A percentile compares a stretch with the other conserved stretches of the same genome.
These are phyloP conservation scores for Wickerhamiella shivajii DNA, from an alignment of 805 yeast species.

Conservation along the genomic window DNA sequence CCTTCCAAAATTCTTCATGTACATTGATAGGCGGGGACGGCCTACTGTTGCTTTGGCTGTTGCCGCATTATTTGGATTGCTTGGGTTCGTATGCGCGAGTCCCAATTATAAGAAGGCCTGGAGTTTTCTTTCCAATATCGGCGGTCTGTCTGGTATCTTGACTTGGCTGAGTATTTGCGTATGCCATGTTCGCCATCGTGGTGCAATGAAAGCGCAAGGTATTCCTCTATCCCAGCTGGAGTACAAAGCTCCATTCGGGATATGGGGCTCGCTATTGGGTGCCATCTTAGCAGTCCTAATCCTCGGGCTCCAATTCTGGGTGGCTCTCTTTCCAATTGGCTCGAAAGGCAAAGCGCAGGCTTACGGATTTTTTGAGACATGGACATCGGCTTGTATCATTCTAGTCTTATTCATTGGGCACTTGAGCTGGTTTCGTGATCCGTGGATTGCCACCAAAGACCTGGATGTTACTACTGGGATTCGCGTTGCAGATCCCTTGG, in stretches of 20 bases:
- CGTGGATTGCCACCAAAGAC: constrained; percentile 11
- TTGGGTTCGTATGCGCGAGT: constrained; percentile 51
- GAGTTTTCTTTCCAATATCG: constrained; percentile 61
- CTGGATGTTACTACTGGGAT: constrained; percentile 14
- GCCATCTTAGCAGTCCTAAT: constrained; percentile 41
- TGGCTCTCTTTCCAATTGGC: constrained; percentile 61
- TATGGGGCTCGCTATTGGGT: constrained; percentile 54
- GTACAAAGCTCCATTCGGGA: constrained; percentile 53
- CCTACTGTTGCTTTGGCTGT: constrained; percentile 52
- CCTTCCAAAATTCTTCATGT: constrained; percentile 46
- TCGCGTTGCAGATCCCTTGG: constrained; percentile 13
- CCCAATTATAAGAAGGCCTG: constrained; percentile 37
- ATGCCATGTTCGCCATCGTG: constrained; percentile 54
- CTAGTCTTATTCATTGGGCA: constrained; percentile 8
- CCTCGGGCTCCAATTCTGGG: constrained; percentile 68
- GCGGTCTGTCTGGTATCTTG: constrained; percentile 63
- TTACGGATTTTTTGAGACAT: constrained; percentile 35
- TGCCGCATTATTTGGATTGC: constrained; percentile 35
- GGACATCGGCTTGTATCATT: constrained; percentile 32
- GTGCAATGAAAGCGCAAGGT: constrained; percentile 48
- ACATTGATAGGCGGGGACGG: constrained; percentile 65
- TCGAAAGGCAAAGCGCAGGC: constrained; percentile 25
- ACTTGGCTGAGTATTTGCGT: constrained; percentile 67
- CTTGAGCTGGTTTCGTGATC: constrained; percentile 11
- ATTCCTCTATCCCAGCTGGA: constrained; percentile 54